phyloP scores from a whole-genome alignment of 2,329 filamentous ascomycete species.

The Arthrobotrys musiformis region DNA sequence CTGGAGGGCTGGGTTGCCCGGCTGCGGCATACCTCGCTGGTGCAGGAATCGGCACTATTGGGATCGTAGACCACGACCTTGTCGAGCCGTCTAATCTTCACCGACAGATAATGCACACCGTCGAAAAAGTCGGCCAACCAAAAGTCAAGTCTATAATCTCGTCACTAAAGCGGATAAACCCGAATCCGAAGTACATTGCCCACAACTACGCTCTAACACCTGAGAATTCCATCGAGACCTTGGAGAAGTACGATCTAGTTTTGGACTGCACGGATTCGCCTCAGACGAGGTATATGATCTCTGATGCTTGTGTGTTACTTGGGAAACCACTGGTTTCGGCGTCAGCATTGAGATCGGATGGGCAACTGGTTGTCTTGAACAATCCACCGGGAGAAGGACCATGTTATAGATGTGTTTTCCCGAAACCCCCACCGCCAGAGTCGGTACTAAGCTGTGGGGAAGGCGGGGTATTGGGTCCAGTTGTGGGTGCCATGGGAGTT shows the following conservation, averaged over 20 bases:
- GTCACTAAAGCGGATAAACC: slow-evolving; percentile 76
- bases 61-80: slow-evolving; percentile 84
- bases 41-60: slow-evolving; percentile 79
- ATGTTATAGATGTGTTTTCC: slow-evolving; percentile 94
- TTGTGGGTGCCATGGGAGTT: slow-evolving; percentile 92
- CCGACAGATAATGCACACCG: slow-evolving; percentile 85
- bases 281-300: slow-evolving; percentile 89
- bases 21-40: slow-evolving; percentile 92
- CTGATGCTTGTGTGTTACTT: slow-evolving; percentile 84
- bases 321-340: slow-evolving; percentile 85
- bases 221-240: slow-evolving; percentile 73
- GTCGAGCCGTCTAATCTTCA: slow-evolving; percentile 94
- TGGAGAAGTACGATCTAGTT: slow-evolving; percentile 80
- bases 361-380: slow-evolving; percentile 89
- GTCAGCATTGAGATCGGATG: slow-evolving; percentile 86
- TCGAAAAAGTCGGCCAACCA: slow-evolving; percentile 74
- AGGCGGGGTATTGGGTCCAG: slow-evolving; percentile 89
- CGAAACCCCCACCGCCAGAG: slow-evolving; percentile 82
- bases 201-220: slow-evolving; percentile 75
- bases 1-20: slow-evolving; percentile 90
- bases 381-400: slow-evolving; percentile 79
- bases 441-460: slow-evolving; percentile 89
- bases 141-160: slow-evolving; percentile 83
- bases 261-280: slow-evolving; percentile 97
- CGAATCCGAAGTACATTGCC: slow-evolving; percentile 72